These are phyloP conservation scores for Xerocomus nothofagi DNA, from an alignment of 1,284 basidiomycete species.

Conservation along the genomic window DNA sequence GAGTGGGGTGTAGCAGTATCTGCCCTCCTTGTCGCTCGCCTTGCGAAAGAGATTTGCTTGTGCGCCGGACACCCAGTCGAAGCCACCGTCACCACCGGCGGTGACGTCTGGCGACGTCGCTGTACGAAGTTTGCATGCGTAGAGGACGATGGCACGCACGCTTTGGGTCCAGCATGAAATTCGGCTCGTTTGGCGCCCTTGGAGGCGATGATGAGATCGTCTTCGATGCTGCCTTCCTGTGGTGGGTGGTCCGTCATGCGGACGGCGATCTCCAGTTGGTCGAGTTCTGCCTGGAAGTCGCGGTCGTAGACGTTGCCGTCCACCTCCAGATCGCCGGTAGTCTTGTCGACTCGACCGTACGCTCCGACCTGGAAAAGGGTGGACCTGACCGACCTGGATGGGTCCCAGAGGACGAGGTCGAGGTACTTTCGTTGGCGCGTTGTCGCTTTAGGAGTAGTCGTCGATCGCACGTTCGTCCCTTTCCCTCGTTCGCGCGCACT, in stretches of 20 bases:
- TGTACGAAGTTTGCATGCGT: no score
- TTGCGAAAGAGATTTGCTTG: slow-evolving; percentile 19
- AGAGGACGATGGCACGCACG: slow-evolving; percentile 20
- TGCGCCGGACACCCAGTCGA: slow-evolving; percentile 22
- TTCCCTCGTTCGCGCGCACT: no score
- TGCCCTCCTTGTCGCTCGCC: slow-evolving; percentile 11
- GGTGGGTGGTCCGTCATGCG: slow-evolving; percentile 14
- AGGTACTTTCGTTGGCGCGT: slow-evolving; percentile 31
- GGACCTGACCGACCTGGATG: slow-evolving; percentile 27
- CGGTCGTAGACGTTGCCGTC: slow-evolving; percentile 27
- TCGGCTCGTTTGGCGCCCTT: slow-evolving; percentile 16
- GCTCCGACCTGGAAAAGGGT: slow-evolving; percentile 23
- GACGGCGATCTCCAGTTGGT: slow-evolving; percentile 4
- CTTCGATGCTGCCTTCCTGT: slow-evolving; percentile 15
- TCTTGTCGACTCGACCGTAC: slow-evolving; percentile 22
- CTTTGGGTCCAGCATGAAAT: slow-evolving; percentile 4
- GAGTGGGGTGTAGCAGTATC: slow-evolving; percentile 27
- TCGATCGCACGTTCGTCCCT: slow-evolving; percentile 26
- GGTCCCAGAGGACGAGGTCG: slow-evolving; percentile 33
- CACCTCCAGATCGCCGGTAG: slow-evolving; percentile 23
- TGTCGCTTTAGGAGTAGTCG: no score
- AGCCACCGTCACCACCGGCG: neutral
- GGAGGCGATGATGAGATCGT: slow-evolving; percentile 25
- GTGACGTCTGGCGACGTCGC: slow-evolving; percentile 9
- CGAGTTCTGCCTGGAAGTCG: slow-evolving; percentile 19